A percentile compares a stretch with the other conserved stretches of the same genome.
Evolutionary conservation across 2,329 filamentous ascomycete genomes (phyloP).

Genomic region (Alternaria brassicicola): DNA sequence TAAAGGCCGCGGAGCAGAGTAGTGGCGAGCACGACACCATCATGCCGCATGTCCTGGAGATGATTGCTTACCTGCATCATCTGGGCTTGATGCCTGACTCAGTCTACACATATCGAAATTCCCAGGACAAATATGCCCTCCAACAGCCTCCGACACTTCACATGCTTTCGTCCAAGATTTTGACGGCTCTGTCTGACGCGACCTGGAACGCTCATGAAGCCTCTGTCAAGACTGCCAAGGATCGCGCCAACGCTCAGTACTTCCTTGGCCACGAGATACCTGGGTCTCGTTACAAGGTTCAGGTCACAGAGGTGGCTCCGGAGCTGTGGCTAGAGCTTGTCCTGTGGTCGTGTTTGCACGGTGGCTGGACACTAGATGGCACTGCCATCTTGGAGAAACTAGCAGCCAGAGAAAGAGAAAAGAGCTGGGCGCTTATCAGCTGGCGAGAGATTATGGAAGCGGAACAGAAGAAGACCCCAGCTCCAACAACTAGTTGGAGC

Average conservation of each 20-base stretch:
- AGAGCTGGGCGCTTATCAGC: conserved; percentile 45
- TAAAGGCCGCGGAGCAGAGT: conserved; percentile 40
- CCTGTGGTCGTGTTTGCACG: conserved; percentile 58
- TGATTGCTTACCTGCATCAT: conserved; percentile 57
- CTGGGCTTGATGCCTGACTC: conserved; percentile 54
- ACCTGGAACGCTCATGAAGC: conserved; percentile 56
- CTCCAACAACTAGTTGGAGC: conserved; percentile 27
- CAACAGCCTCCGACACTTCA: conserved; percentile 57
- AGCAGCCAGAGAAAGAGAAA: conserved; percentile 24
- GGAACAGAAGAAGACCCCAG: conserved; percentile 28
- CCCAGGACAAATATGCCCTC: conserved; percentile 45
- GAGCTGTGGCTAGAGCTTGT: conserved; percentile 61
- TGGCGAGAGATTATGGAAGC: conserved; percentile 52
- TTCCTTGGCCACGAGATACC: conserved; percentile 53
- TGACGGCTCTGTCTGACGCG: conserved; percentile 58
- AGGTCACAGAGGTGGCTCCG: conserved; percentile 50
- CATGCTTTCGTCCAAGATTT: conserved; percentile 55
- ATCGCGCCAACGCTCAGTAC: conserved; percentile 46
- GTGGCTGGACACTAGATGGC: conserved; percentile 55
- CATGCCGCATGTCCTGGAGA: conserved; percentile 54
- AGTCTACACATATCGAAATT: conserved; percentile 51
- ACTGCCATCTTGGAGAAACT: conserved; percentile 47
- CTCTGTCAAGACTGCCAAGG: conserved; percentile 34
- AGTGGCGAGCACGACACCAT: conserved; percentile 32
- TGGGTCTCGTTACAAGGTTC: conserved; percentile 50